A percentile compares a stretch with the other conserved stretches of the same genome.
Conservation (phyloP, 73 alveolate species). For the Diophrys appendiculata region DNA sequence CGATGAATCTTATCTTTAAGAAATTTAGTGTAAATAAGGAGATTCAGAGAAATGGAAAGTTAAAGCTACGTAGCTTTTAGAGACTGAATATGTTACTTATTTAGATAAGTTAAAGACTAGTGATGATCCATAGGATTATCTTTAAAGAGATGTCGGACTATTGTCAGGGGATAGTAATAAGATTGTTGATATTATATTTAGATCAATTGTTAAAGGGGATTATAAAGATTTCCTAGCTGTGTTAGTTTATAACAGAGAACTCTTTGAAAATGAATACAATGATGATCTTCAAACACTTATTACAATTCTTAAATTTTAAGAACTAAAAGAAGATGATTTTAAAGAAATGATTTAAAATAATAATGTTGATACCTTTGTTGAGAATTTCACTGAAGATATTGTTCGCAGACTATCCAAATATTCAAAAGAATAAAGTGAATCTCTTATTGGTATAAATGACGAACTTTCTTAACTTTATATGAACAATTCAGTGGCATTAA, state of each 20-base stretch:
- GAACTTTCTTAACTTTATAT: background rate
- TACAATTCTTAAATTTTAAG: too few relatives aligned
- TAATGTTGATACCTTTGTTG: background rate
- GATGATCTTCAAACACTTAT: too few relatives aligned
- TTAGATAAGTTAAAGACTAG: background rate
- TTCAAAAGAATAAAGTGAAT: background rate
- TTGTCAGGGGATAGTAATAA: background rate
- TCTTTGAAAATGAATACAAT: background rate
- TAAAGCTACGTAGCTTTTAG: background rate
- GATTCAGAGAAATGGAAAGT: background rate
- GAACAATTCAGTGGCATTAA: background rate
- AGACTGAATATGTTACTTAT: background rate
- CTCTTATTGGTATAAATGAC: background rate
- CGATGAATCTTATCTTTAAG: background rate
- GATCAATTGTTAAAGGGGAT: background rate
- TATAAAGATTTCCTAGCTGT: background rate
- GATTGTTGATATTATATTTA: background rate
- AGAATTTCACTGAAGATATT: background rate
- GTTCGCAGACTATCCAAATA: background rate
- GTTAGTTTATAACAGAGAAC: background rate
- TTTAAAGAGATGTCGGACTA: background rate
- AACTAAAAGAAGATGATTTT: background rate
- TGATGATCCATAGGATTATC: background rate
- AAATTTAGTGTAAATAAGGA: background rate
- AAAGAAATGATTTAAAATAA: too few relatives aligned